Conservation (phyloP, 108 stramenopile species). For the Aurantiochytrium sp. region DNA sequence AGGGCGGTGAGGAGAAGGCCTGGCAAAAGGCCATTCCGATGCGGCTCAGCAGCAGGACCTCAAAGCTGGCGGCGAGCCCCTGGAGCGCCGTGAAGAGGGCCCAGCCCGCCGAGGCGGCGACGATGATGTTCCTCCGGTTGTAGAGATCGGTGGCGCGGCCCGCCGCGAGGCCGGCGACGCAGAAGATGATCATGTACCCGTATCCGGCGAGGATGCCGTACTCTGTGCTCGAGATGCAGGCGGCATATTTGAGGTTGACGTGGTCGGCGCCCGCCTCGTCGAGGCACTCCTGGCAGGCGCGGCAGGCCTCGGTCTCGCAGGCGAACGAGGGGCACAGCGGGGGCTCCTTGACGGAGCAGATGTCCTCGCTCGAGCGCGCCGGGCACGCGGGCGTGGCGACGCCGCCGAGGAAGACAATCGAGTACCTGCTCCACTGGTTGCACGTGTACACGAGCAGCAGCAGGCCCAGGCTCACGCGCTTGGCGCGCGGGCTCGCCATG, state of each 20-base stretch:
- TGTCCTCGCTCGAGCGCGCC: neutral
- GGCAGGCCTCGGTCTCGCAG: neutral
- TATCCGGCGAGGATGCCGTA: constrained; percentile 15
- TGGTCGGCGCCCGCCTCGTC: neutral
- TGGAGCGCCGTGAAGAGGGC: neutral
- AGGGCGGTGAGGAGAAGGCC: neutral
- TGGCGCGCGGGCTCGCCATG: neutral
- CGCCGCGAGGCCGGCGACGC: neutral
- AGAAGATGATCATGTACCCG: neutral
- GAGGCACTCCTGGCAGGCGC: neutral
- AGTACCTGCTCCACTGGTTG: constrained; percentile 19
- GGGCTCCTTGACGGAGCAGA: neutral
- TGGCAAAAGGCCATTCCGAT: constrained; percentile 22
- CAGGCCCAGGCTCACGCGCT: neutral
- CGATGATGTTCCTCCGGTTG: neutral
- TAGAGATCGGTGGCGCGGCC: neutral
- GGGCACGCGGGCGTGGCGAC: constrained; percentile 10
- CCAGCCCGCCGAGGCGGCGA: neutral
- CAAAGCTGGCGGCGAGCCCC: neutral
- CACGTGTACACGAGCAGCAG: neutral
- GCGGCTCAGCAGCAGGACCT: neutral
- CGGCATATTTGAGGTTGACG: neutral
- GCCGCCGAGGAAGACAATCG: constrained; percentile 20
- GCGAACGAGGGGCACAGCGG: neutral
- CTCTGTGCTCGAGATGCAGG: neutral